phyloP scores from a whole-genome alignment of 495 filamentous ascomycete genomes.

The Penicillium antarcticum region DNA sequence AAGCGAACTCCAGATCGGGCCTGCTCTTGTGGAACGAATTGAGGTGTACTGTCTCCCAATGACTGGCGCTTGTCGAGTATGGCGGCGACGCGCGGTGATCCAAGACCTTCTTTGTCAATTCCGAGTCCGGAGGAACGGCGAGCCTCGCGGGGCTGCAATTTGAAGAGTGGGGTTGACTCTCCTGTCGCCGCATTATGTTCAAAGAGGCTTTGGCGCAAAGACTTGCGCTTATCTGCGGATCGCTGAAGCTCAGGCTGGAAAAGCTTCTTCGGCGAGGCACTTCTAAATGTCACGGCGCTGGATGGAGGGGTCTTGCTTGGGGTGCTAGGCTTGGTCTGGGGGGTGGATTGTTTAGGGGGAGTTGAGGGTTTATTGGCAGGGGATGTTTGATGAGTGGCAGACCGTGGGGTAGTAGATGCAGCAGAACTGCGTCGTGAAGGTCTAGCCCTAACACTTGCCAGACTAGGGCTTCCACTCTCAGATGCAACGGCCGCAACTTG shows the following conservation, averaged over 20 bases:
- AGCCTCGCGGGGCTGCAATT: slow-evolving; percentile 61
- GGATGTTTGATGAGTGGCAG: slow-evolving; percentile 29
- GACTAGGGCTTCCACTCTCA: slow-evolving; percentile 58
- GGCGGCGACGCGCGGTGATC: slow-evolving; percentile 71
- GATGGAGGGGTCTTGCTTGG: slow-evolving; percentile 52
- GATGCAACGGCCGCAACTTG: slow-evolving; percentile 47
- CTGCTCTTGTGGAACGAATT: slow-evolving; percentile 55
- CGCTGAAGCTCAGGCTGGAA: slow-evolving; percentile 47
- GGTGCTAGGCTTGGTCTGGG: slow-evolving; percentile 47
- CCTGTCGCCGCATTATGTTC: slow-evolving; percentile 56
- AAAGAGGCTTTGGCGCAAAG: slow-evolving; percentile 51
- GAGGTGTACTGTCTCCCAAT: slow-evolving; percentile 60
- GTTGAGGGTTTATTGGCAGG: slow-evolving; percentile 46
- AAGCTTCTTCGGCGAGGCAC: slow-evolving; percentile 53
- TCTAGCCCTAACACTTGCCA: slow-evolving; percentile 52
- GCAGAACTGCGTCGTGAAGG: slow-evolving; percentile 50
- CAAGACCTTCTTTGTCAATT: slow-evolving; percentile 70
- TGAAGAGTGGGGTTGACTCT: slow-evolving; percentile 57
- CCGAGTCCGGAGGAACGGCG: slow-evolving; percentile 70
- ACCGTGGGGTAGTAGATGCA: slow-evolving; percentile 44
- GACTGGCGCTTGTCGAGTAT: slow-evolving; percentile 71
- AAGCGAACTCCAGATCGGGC: slow-evolving; percentile 55
- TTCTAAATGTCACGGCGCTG: slow-evolving; percentile 40
- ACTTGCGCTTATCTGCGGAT: slow-evolving; percentile 33
- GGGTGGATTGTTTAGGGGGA: slow-evolving; percentile 49